A percentile compares a stretch with the other conserved stretches of the same genome.
These are phyloP conservation scores for Pseudogymnoascus sp. DNA, from an alignment of 2,329 filamentous ascomycete genomes.

Conservation along the genomic window DNA sequence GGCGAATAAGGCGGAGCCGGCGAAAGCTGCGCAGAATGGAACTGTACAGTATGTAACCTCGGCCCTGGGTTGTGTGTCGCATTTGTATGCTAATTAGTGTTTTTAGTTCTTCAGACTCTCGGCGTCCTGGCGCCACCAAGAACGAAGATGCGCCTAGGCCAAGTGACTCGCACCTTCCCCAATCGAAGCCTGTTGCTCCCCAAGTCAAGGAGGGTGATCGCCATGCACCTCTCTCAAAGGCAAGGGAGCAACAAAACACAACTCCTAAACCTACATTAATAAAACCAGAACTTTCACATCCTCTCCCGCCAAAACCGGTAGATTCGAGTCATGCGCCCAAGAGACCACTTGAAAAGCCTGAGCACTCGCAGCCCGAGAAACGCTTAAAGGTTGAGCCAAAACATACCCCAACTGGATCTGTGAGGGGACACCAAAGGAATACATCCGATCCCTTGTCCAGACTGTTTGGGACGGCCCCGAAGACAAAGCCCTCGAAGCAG, in stretches of 20 bases:
- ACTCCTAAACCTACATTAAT: conserved; percentile 25
- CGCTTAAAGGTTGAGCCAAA: conserved; percentile 22
- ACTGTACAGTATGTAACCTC: not conserved
- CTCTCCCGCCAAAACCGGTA: not conserved
- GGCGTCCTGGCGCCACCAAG: not conserved
- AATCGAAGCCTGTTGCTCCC: not conserved
- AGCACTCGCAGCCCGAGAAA: conserved; percentile 23
- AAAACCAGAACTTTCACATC: not conserved
- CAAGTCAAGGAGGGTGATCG: not conserved
- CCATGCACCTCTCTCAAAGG: conserved; percentile 12
- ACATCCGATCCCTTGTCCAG: not conserved
- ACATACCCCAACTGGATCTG: not conserved
- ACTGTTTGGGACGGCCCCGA: not conserved
- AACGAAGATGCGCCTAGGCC: not conserved
- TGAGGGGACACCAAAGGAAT: not conserved
- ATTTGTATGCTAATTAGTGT: not conserved
- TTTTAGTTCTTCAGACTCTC: not conserved
- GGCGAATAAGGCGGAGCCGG: not conserved
- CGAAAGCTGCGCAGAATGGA: not conserved
- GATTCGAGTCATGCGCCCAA: conserved; percentile 18
- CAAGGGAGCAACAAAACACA: conserved; percentile 13
- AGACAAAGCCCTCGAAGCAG: not conserved
- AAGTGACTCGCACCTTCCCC: not conserved
- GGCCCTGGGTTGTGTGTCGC: not conserved
- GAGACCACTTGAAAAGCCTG: conserved; percentile 22